These are phyloP conservation scores for Cyclotella distinguenda DNA, from an alignment of 108 stramenopile species.

Conservation along the genomic window DNA sequence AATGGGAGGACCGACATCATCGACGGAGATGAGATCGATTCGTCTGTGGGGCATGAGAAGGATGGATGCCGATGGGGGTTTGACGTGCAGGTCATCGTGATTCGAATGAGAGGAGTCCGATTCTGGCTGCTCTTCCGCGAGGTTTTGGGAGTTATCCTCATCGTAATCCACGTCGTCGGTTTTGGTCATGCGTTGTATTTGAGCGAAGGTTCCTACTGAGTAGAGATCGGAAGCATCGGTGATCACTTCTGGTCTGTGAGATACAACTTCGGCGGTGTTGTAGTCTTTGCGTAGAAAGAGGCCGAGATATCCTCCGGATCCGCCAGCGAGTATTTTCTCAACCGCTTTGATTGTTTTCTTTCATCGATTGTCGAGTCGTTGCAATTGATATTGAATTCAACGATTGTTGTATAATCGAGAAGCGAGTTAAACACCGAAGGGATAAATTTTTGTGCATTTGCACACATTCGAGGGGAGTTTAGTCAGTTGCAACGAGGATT, in stretches of 20 bases:
- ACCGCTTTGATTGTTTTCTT: slow-evolving; percentile 71
- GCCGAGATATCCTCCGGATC: slow-evolving; percentile 65
- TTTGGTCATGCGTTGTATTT: slow-evolving; percentile 70
- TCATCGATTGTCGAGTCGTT: neutral
- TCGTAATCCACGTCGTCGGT: slow-evolving; percentile 15
- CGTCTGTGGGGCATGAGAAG: slow-evolving; percentile 89
- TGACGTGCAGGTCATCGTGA: slow-evolving; percentile 25
- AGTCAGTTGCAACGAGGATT: no score
- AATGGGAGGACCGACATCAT: slow-evolving; percentile 88
- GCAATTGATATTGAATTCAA: no score
- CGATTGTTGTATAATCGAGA: no score
- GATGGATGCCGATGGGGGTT: slow-evolving; percentile 53
- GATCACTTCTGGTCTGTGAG: slow-evolving; percentile 77
- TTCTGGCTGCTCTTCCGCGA: no score
- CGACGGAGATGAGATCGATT: slow-evolving; percentile 71
- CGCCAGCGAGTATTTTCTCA: slow-evolving; percentile 56
- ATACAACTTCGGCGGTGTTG: slow-evolving; percentile 43
- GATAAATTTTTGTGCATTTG: no score
- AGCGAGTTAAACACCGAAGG: neutral
- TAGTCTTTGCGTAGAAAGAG: slow-evolving; percentile 74
- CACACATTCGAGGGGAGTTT: no score
- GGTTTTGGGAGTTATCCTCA: no score
- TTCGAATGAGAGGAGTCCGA: slow-evolving; percentile 8
- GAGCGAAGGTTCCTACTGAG: slow-evolving; percentile 82
- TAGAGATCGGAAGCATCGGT: slow-evolving; percentile 70